Percentiles rank a stretch among this genome's conserved stretches.
Evolutionary conservation across 2,329 filamentous ascomycete genomes (phyloP).

Genomic region (Epichloe scottii): DNA sequence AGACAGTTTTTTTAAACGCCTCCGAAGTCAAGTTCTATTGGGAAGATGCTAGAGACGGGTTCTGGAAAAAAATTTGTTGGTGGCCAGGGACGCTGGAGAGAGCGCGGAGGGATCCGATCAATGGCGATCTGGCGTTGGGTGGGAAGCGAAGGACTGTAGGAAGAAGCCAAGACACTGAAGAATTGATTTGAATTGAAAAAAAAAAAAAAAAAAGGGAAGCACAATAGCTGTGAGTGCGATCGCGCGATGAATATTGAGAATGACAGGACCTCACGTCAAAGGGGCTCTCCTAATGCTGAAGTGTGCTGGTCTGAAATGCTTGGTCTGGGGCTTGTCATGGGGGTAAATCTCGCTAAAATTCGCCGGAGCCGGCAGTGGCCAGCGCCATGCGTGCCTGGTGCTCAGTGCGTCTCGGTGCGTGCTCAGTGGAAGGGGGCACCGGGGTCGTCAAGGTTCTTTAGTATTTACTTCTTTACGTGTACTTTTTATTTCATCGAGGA

Average conservation of each 20-base stretch:
- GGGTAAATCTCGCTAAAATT: slow-evolving; percentile 12
- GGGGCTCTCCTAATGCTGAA: too few species aligned
- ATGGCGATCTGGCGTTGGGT: background rate
- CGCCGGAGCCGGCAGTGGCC: background rate
- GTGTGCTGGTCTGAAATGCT: background rate
- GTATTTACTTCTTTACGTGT: too few species aligned
- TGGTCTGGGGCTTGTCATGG: background rate
- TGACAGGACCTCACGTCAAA: background rate
- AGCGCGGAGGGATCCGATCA: background rate
- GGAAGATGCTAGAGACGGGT: background rate
- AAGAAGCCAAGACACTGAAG: background rate
- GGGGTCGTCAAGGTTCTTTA: too few species aligned
- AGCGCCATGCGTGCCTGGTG: background rate
- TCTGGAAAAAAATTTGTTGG: background rate
- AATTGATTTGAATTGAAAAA: background rate
- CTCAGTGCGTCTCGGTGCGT: background rate
- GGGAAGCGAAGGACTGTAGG: background rate
- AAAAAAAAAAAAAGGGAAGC: background rate
- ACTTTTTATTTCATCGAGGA: background rate
- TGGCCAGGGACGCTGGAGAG: background rate
- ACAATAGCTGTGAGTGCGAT: too few species aligned
- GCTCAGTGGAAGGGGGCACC: too few species aligned
- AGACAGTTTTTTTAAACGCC: background rate
- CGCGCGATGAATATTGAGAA: background rate
- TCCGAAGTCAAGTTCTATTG: background rate